Conservation (phyloP, 2,329 filamentous ascomycete genomes). For the Fonsecaea pugnacius region DNA sequence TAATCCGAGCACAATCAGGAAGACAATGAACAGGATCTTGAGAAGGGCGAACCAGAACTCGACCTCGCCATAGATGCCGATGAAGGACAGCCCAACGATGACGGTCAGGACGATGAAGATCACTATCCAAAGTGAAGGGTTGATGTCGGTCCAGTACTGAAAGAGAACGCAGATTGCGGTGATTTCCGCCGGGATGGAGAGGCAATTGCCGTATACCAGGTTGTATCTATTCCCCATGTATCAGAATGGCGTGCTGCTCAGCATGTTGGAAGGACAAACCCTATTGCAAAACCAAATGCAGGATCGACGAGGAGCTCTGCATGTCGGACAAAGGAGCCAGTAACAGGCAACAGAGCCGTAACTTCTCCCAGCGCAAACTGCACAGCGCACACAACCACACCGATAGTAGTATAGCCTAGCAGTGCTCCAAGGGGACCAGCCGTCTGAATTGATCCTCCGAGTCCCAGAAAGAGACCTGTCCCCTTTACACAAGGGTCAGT, state of each 20-base stretch:
- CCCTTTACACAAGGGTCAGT: constrained; percentile 36
- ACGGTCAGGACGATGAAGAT: constrained; percentile 47
- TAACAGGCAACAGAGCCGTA: constrained; percentile 57
- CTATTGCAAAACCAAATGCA: constrained; percentile 54
- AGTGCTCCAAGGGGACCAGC: constrained; percentile 58
- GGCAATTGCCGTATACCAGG: constrained; percentile 56
- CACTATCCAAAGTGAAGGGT: constrained; percentile 50
- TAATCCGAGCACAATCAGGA: constrained; percentile 58
- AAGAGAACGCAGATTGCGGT: constrained; percentile 67
- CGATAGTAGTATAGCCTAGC: constrained; percentile 56
- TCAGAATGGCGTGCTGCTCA: not conserved
- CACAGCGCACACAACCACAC: constrained; percentile 56
- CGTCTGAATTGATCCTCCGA: constrained; percentile 55
- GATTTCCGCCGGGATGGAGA: constrained; percentile 64
- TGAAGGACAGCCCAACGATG: constrained; percentile 43
- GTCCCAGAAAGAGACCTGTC: constrained; percentile 58
- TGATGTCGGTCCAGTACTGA: constrained; percentile 64
- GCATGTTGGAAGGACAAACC: constrained; percentile 37
- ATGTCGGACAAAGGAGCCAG: constrained; percentile 57
- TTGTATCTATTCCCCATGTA: constrained; percentile 26
- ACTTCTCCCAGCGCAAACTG: constrained; percentile 59
- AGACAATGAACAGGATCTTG: constrained; percentile 65
- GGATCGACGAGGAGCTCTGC: constrained; percentile 58
- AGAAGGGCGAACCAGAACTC: constrained; percentile 59
- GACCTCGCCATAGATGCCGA: constrained; percentile 56